Conservation (phyloP, 371 early-diverging fungal genomes). For the Umbelopsis sp. region DNA sequence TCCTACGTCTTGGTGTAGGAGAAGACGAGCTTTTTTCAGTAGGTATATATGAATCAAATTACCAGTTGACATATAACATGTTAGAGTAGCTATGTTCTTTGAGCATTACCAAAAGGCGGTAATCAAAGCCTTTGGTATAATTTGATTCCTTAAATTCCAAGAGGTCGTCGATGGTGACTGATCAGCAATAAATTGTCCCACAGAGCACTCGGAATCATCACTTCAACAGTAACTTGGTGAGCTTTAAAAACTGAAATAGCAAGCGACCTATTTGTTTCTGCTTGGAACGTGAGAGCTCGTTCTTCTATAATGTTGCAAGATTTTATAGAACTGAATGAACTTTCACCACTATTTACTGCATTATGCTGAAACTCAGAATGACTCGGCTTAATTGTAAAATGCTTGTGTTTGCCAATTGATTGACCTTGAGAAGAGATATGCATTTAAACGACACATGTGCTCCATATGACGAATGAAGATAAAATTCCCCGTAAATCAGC, state of each 20-base stretch:
- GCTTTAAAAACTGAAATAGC: conserved; percentile 53
- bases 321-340: conserved; percentile 35
- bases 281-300: conserved; percentile 34
- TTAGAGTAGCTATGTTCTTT: not conserved
- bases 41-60: too few relatives aligned
- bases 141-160: conserved; percentile 39
- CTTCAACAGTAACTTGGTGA: conserved; percentile 51
- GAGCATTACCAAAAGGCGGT: conserved; percentile 42
- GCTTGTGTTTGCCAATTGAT: conserved; percentile 41
- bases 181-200: conserved; percentile 45
- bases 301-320: conserved; percentile 34
- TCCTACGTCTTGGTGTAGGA: too few relatives aligned
- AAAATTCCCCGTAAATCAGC: conserved; percentile 26
- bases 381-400: conserved; percentile 40
- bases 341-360: conserved; percentile 41
- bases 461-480: conserved; percentile 39
- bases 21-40: too few relatives aligned
- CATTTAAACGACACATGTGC: conserved; percentile 29
- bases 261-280: conserved; percentile 43
- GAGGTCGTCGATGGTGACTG: conserved; percentile 47
- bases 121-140: conserved; percentile 43
- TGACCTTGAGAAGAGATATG: conserved; percentile 40
- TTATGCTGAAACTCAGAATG: conserved; percentile 47
- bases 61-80: too few relatives aligned
- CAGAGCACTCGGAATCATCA: conserved; percentile 31